These are phyloP conservation scores for Ceratobasidium sp. DNA, from an alignment of 1,284 basidiomycete genomes.

Conservation along the genomic window DNA sequence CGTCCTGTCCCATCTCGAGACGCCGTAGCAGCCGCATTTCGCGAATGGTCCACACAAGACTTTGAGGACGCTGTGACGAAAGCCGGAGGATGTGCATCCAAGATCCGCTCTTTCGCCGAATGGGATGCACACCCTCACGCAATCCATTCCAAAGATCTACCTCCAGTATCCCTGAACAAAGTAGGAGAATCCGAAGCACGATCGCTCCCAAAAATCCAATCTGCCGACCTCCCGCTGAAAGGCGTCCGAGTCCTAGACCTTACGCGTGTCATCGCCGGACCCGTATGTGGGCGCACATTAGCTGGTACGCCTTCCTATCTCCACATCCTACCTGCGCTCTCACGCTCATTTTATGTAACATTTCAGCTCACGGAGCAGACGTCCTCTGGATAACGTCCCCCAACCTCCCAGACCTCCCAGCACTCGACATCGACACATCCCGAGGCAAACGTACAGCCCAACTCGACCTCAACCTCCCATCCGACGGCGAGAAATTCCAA, in stretches of 20 bases:
- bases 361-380: conserved; percentile 68
- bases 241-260: conserved; percentile 68
- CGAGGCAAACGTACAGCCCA: conserved; percentile 73
- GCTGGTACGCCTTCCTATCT: conserved; percentile 57
- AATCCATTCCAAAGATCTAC: conserved; percentile 54
- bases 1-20: conserved; percentile 51
- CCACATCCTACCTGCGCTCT: background rate
- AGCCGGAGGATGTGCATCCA: conserved; percentile 65
- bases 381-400: conserved; percentile 69
- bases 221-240: conserved; percentile 56
- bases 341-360: conserved; percentile 10
- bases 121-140: conserved; percentile 66
- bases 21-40: conserved; percentile 58
- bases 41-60: conserved; percentile 60
- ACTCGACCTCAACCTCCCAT: conserved; percentile 60
- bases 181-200: conserved; percentile 62
- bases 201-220: conserved; percentile 31
- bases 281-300: conserved; percentile 65
- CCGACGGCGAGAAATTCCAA: conserved; percentile 55
- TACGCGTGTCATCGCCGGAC: conserved; percentile 68
- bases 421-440: conserved; percentile 69
- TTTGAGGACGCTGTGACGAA: conserved; percentile 64
- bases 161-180: conserved; percentile 60
- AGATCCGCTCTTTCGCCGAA: conserved; percentile 61
- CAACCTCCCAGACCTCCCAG: conserved; percentile 64